These are phyloP conservation scores for Strombidium stylifer DNA, from an alignment of 73 alveolate genomes.

Conservation along the genomic window DNA sequence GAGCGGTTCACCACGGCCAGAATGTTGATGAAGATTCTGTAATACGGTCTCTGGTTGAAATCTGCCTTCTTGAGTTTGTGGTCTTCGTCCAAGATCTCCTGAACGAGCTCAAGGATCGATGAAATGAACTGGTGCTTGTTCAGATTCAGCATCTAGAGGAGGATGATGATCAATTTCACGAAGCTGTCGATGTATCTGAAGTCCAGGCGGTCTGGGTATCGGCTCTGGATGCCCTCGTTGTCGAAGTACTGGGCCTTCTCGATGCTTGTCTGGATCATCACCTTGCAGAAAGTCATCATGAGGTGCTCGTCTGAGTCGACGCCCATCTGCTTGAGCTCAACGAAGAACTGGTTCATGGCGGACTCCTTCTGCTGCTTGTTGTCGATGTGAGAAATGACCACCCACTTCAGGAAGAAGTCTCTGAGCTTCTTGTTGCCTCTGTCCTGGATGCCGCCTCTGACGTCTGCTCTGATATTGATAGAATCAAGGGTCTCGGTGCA, in stretches of 20 bases:
- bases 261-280: constrained; percentile 27
- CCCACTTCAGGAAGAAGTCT: constrained; percentile 20
- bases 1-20: constrained; percentile 47
- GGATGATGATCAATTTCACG: constrained; percentile 59
- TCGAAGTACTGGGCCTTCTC: constrained; percentile 19
- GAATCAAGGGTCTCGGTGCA: neutral
- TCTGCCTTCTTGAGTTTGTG: constrained; percentile 67
- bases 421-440: neutral
- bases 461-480: no score
- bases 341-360: constrained; percentile 33
- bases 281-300: constrained; percentile 34
- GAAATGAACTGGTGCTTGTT: constrained; percentile 77
- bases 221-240: constrained; percentile 3
- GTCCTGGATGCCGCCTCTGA: no score
- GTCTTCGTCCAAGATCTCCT: constrained; percentile 72
- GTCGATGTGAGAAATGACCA: constrained; percentile 5
- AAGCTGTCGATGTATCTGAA: constrained; percentile 76
- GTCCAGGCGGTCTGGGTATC: constrained; percentile 56
- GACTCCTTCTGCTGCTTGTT: constrained; percentile 15
- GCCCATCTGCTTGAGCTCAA: constrained; percentile 12
- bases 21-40: constrained; percentile 75
- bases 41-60: constrained; percentile 91
- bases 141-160: constrained; percentile 33
- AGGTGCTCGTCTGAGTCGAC: constrained; percentile 14
- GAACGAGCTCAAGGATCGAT: constrained; percentile 73